Base-by-base conservation (phyloP, 345 rosid species). In the Camelina laxa region DNA sequence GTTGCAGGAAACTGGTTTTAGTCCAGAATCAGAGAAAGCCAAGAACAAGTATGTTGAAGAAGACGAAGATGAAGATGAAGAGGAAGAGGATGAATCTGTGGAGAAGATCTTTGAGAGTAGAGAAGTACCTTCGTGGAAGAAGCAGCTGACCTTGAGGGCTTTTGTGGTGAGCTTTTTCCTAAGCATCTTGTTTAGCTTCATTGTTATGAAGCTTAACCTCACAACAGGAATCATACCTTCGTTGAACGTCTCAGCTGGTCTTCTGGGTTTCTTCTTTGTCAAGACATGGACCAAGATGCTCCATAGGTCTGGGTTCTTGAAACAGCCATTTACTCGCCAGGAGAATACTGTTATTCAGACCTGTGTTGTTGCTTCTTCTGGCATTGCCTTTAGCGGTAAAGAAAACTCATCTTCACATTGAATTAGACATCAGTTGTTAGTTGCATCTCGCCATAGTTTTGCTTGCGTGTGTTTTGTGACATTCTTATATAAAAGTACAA, bases 261-360 rank as follows among this genome's bases (percentile, higher is more conserved):
- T 91, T 33, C 72, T 88, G 62, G 91, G 97, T 1, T 91, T 87
- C 83, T 82, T 86, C 84, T 84, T 91, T 22, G 74, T 91, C 49
- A 87, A 84, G 82, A 82, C 84, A 1, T 88, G 93, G 96, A 85
- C 91, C 2, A 84, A 80, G 59, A 24, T 88, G 49, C 80, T 87
- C 3, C 73, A 79, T 20, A 82, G 58, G 73, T 75, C 84, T 42
- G 85, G 86, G 3, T 17, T 69, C 57, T 65, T 84, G 31, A 83
- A 48, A 41, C 87, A 83, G 36, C 91, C 96, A 10, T 91, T 88
- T 60, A 91, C 93, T 58, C 75, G 93, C 12, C 93, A 91, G 55
- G 97, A 88, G 82, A 88, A 88, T 73, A 87, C 93, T 1, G 93
- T 88, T 50, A 85, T 91, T 11, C 96, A 90, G 81, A 88, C 96